These are phyloP conservation scores for Phytophthora pini DNA, from an alignment of 352 stramenopile genomes.

Conservation along the genomic window DNA sequence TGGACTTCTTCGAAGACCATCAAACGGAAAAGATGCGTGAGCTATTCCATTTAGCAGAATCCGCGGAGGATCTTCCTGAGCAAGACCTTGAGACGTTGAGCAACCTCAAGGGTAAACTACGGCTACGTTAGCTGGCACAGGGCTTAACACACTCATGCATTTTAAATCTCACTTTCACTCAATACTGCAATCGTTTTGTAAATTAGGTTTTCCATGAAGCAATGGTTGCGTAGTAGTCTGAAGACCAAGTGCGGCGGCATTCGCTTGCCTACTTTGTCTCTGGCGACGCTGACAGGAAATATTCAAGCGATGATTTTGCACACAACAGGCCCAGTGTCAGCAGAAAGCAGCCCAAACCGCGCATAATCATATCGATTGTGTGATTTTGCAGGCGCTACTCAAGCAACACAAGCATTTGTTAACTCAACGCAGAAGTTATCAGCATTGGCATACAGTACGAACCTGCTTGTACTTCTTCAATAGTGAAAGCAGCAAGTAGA, in stretches of 20 bases:
- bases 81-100: slow-evolving; percentile 19
- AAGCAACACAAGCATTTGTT: slow-evolving; percentile 1
- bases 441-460: slow-evolving; percentile 2
- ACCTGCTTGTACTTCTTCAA: slow-evolving; percentile 93
- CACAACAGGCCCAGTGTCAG: slow-evolving; percentile 80
- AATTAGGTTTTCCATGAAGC: slow-evolving; percentile 35
- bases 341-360: slow-evolving; percentile 83
- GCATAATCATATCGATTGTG: slow-evolving; percentile 87
- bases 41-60: slow-evolving; percentile 30
- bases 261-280: slow-evolving; percentile 42
- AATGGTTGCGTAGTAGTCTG: slow-evolving; percentile 11
- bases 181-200: slow-evolving; percentile 33
- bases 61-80: background rate
- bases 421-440: slow-evolving; percentile 2
- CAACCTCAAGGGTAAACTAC: slow-evolving; percentile 31
- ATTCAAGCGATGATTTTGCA: slow-evolving; percentile 87
- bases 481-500: slow-evolving; percentile 86
- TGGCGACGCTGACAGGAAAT: slow-evolving; percentile 65
- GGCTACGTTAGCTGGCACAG: slow-evolving; percentile 1
- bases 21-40: slow-evolving; percentile 57
- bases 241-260: background rate
- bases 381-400: slow-evolving; percentile 81
- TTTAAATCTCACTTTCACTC: slow-evolving; percentile 12
- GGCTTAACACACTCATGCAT: background rate
- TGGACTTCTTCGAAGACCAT: slow-evolving; percentile 79